Conservation (phyloP, 1,284 basidiomycete genomes). For the Puccinia horiana region DNA sequence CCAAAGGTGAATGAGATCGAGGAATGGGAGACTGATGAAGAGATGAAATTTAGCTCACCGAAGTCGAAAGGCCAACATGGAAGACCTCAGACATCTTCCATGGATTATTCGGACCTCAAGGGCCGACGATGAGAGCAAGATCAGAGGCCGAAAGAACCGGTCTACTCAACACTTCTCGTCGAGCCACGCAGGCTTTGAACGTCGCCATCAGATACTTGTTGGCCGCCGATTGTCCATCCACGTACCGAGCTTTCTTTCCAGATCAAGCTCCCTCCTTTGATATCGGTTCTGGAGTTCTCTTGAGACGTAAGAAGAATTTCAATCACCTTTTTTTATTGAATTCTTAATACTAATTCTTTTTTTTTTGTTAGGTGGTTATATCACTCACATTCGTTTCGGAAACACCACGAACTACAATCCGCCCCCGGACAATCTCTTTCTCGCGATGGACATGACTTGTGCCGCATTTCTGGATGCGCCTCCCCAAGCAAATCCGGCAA, state of each 20-base stretch:
- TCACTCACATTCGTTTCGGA: constrained; percentile 23
- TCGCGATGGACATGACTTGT: constrained; percentile 38
- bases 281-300: not conserved
- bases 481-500: constrained; percentile 1
- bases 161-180: not conserved
- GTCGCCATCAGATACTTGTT: constrained; percentile 4
- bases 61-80: constrained; percentile 4
- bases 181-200: constrained; percentile 27
- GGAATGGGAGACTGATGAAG: not conserved
- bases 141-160: not conserved
- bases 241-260: constrained; percentile 22
- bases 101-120: constrained; percentile 18
- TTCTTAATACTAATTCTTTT: not conserved
- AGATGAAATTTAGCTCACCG: constrained; percentile 3
- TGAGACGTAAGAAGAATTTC: constrained; percentile 18
- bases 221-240: constrained; percentile 17
- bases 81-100: constrained; percentile 4
- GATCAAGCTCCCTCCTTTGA: not conserved
- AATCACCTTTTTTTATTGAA: not conserved
- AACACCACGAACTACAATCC: constrained; percentile 5
- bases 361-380: constrained; percentile 15
- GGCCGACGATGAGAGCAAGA: not conserved
- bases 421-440: constrained; percentile 37
- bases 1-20: no score
- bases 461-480: constrained; percentile 4